Conservation (phyloP, 106 monocot genomes). For the Dendrobium huoshanense region DNA sequence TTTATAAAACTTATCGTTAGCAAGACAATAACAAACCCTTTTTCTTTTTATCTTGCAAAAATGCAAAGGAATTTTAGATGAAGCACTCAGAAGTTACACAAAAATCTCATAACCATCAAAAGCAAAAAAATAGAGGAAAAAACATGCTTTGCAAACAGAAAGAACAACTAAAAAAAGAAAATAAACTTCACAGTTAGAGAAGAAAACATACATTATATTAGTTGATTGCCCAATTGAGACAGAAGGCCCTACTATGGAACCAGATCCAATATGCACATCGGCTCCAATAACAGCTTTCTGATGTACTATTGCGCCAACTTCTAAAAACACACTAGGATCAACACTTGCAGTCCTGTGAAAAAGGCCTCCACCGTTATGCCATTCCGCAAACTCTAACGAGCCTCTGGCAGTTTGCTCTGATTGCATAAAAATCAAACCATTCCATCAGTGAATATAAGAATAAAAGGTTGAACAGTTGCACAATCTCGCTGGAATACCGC, state of each 20-base stretch:
- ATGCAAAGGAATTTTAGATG: neutral
- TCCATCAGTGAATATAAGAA: constrained; percentile 8
- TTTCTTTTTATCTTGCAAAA: neutral
- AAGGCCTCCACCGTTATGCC: constrained; percentile 82
- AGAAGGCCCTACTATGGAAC: constrained; percentile 74
- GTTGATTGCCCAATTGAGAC: constrained; percentile 68
- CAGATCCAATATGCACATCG: constrained; percentile 75
- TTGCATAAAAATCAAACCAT: neutral
- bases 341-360: constrained; percentile 55
- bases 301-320: constrained; percentile 81
- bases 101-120: neutral
- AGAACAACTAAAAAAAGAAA: neutral
- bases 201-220: constrained; percentile 50
- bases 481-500: neutral
- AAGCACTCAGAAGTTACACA: neutral
- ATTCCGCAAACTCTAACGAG: constrained; percentile 40
- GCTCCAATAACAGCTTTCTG: constrained; percentile 41
- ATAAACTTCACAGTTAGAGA: neutral
- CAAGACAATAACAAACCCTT: neutral
- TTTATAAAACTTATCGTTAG: neutral
- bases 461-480: neutral
- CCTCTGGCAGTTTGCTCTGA: constrained; percentile 18
- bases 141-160: neutral
- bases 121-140: neutral
- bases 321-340: constrained; percentile 56